These are phyloP conservation scores for Oemleria cerasiformis DNA, from an alignment of 306 rosid species.

Conservation along the genomic window DNA sequence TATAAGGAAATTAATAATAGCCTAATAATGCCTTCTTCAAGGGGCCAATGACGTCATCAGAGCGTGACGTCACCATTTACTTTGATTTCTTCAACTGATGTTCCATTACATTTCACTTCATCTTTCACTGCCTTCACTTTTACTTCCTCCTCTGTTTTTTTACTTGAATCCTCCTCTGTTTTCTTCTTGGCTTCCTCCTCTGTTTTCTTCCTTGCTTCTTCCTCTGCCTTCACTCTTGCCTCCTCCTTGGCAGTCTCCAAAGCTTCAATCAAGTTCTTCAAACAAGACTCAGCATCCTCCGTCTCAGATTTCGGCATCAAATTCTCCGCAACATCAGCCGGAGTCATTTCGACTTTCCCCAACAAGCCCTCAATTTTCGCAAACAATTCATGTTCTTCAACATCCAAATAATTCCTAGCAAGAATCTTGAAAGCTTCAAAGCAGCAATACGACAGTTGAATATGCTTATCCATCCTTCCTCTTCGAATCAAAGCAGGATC, in stretches of 20 bases:
- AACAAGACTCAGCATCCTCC: slow-evolving; percentile 34
- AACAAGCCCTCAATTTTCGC: slow-evolving; percentile 32
- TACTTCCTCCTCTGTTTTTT: neutral
- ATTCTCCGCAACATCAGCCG: slow-evolving; percentile 69
- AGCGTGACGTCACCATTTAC: neutral
- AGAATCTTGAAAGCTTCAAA: slow-evolving; percentile 58
- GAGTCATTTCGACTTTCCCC: slow-evolving; percentile 44
- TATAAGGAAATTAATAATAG: neutral
- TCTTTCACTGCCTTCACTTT: neutral
- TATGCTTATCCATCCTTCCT: slow-evolving; percentile 78
- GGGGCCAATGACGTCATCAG: neutral
- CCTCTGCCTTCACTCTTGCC: slow-evolving; percentile 25
- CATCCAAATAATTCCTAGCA: slow-evolving; percentile 56
- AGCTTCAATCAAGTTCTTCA: slow-evolving; percentile 44
- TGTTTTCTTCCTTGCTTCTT: slow-evolving; percentile 17
- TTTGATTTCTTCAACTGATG: neutral
- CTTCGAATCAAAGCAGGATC: slow-evolving; percentile 65
- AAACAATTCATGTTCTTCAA: slow-evolving; percentile 43
- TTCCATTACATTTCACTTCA: slow-evolving; percentile 21
- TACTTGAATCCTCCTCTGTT: neutral
- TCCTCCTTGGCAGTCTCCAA: slow-evolving; percentile 46
- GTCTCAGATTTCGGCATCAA: slow-evolving; percentile 49
- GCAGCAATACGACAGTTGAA: slow-evolving; percentile 55
- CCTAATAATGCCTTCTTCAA: neutral
- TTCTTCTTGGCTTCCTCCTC: slow-evolving; percentile 13